Evolutionary conservation across 257 asterid species (phyloP), one percentile per base, ranked within the genome.

Genomic region (Scutellaria minor): DNA sequence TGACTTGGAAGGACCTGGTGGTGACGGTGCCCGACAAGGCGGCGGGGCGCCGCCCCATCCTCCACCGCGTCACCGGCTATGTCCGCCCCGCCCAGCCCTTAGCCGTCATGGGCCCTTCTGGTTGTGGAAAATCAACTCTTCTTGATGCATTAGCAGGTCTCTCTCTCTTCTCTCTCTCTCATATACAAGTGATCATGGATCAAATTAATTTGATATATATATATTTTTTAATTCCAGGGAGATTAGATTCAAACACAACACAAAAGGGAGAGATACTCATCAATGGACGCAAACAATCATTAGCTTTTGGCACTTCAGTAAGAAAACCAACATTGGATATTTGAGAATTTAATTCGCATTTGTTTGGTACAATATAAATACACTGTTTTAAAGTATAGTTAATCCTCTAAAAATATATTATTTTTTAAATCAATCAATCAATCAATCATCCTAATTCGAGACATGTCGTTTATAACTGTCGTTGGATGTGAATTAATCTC

Each of bases 281-380:
- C 61, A 83, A 86, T 66, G 88, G 91, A 54, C 68, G 76, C 11
- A 80, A 72, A 20, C 85, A 86, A 57, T 40, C 70, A 3, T 75
- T 80, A 1, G 79, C 87, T 3, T 86, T 62, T 60, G 88, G 91
- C 9, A 83, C 84, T 15, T 83, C 85, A 14, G 88, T 83, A 83
- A 15, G 78, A 6, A 3, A 64, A 20, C 11, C 11, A 2, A 50
- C 9, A 13, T 3, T n/a, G 6, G 12, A 7, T 5, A 3, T 0
- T 4, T 42, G 0, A 18, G 18, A 9, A 6, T 5, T 42, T 42
- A 18, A 18, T 42, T 42, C 5, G 7, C 46, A 42, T 6, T 3
- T 5, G 46, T 42, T 5, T 42, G 5, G 27, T 24, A 24, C 27
- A 24, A 24, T 24, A 24, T 24, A 18, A 18, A 18, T 18, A 18